These are phyloP conservation scores for Aspergillus pseudonomiae DNA, from an alignment of 2,329 filamentous ascomycete species.

Conservation along the genomic window DNA sequence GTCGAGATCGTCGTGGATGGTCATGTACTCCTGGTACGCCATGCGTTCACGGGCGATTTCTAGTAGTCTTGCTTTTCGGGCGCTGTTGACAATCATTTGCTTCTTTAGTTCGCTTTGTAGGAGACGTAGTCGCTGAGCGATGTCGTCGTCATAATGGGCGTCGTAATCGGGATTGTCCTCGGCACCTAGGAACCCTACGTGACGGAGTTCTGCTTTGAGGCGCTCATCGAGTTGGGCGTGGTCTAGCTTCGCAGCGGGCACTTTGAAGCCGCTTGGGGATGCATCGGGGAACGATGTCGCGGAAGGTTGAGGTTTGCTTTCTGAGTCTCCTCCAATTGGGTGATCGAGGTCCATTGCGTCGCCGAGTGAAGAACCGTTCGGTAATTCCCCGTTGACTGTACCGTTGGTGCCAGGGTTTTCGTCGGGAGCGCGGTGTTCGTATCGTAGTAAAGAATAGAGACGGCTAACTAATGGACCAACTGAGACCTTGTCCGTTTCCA, in stretches of 20 bases:
- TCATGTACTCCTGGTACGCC: conserved; percentile 95
- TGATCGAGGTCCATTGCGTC: conserved; percentile 55
- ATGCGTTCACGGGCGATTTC: conserved; percentile 90
- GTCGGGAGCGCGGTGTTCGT: conserved; percentile 61
- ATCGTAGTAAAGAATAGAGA: conserved; percentile 77
- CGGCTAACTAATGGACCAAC: conserved; percentile 84
- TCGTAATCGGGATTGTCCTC: conserved; percentile 79
- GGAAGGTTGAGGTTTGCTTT: conserved; percentile 58
- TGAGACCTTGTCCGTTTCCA: conserved; percentile 86
- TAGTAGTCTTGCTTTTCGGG: conserved; percentile 81
- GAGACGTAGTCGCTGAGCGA: conserved; percentile 83
- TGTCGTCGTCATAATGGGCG: conserved; percentile 88
- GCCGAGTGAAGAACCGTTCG: conserved; percentile 50
- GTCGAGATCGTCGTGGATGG: conserved; percentile 95
- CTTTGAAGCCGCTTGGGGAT: conserved; percentile 75
- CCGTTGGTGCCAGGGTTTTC: conserved; percentile 60
- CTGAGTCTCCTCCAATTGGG: conserved; percentile 44
- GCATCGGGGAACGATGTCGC: conserved; percentile 82
- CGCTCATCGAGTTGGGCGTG: conserved; percentile 87
- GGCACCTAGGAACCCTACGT: conserved; percentile 81
- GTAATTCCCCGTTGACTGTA: conserved; percentile 55
- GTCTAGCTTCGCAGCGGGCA: conserved; percentile 76
- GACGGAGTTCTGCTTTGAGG: conserved; percentile 84
- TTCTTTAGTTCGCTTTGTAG: conserved; percentile 81
- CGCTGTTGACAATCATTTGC: conserved; percentile 84